phyloP scores from a whole-genome alignment of 1,139 yeast genomes.

The Schwanniomyces etchellsii region DNA sequence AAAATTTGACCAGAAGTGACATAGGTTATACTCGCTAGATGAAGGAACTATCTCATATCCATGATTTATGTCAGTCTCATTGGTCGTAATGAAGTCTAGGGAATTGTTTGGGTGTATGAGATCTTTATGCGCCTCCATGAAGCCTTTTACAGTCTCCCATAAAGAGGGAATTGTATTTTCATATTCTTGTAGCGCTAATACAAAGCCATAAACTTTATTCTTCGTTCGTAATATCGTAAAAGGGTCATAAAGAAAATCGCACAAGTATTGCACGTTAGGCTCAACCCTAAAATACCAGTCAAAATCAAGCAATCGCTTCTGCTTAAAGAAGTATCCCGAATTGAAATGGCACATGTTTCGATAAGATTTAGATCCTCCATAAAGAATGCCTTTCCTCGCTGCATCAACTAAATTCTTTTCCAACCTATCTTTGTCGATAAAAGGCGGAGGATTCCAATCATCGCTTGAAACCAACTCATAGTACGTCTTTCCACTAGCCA shows the following conservation, averaged over 20 bases:
- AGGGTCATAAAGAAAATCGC: slow-evolving; percentile 47
- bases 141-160: slow-evolving; percentile 70
- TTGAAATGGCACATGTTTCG: slow-evolving; percentile 48
- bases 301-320: slow-evolving; percentile 30
- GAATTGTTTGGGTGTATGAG: slow-evolving; percentile 65
- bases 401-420: slow-evolving; percentile 21
- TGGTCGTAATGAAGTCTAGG: slow-evolving; percentile 62
- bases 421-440: slow-evolving; percentile 26
- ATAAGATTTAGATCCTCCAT: slow-evolving; percentile 37
- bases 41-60: slow-evolving; percentile 16
- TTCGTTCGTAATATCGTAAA: slow-evolving; percentile 29
- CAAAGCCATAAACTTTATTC: slow-evolving; percentile 38
- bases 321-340: slow-evolving; percentile 41
- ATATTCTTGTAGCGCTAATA: slow-evolving; percentile 39
- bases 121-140: slow-evolving; percentile 56
- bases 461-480: slow-evolving; percentile 38
- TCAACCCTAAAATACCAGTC: slow-evolving; percentile 45
- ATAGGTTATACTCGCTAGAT: slow-evolving; percentile 65
- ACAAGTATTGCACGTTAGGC: slow-evolving; percentile 42
- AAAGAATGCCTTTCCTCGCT: slow-evolving; percentile 22
- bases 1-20: slow-evolving; percentile 96
- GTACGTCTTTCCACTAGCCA: slow-evolving; percentile 75
- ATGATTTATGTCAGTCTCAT: slow-evolving; percentile 33
- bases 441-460: slow-evolving; percentile 41
- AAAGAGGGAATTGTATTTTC: slow-evolving; percentile 59